Evolutionary conservation across 2,329 filamentous ascomycete species (phyloP).

Genomic region (Claviceps sp.): DNA sequence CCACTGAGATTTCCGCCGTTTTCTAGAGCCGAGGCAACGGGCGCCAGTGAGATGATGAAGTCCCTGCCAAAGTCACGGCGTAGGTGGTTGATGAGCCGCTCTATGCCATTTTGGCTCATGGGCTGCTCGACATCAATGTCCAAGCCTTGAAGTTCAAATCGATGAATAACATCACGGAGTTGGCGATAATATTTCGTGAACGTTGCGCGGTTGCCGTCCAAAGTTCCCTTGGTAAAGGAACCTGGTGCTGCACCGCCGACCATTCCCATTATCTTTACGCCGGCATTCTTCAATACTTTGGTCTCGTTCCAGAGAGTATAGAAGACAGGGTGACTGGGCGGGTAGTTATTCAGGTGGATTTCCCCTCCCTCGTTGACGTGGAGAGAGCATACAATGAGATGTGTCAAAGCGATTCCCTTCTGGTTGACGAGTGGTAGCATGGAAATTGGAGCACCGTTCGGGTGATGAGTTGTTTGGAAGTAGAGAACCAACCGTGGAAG

Average conservation of each 20-base stretch:
- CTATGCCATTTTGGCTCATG: slow-evolving; percentile 51
- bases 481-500: neutral
- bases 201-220: slow-evolving; percentile 40
- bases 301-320: slow-evolving; percentile 66
- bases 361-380: slow-evolving; percentile 57
- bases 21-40: slow-evolving; percentile 59
- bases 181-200: slow-evolving; percentile 27
- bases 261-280: slow-evolving; percentile 72
- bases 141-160: slow-evolving; percentile 49
- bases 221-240: slow-evolving; percentile 35
- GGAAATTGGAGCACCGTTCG: slow-evolving; percentile 28
- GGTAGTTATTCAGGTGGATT: slow-evolving; percentile 66
- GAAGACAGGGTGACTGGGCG: slow-evolving; percentile 49
- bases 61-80: slow-evolving; percentile 50
- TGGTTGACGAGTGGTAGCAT: slow-evolving; percentile 31
- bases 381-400: slow-evolving; percentile 71
- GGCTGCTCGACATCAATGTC: slow-evolving; percentile 67
- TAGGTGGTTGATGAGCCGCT: slow-evolving; percentile 51
- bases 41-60: slow-evolving; percentile 68
- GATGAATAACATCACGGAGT: slow-evolving; percentile 47
- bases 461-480: slow-evolving; percentile 19
- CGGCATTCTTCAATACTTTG: slow-evolving; percentile 51
- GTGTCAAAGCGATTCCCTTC: slow-evolving; percentile 41
- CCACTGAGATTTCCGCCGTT: slow-evolving; percentile 52
- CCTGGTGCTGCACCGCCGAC: slow-evolving; percentile 69